These are phyloP conservation scores for Prunus campanulata DNA, from an alignment of 306 rosid species.

Conservation along the genomic window DNA sequence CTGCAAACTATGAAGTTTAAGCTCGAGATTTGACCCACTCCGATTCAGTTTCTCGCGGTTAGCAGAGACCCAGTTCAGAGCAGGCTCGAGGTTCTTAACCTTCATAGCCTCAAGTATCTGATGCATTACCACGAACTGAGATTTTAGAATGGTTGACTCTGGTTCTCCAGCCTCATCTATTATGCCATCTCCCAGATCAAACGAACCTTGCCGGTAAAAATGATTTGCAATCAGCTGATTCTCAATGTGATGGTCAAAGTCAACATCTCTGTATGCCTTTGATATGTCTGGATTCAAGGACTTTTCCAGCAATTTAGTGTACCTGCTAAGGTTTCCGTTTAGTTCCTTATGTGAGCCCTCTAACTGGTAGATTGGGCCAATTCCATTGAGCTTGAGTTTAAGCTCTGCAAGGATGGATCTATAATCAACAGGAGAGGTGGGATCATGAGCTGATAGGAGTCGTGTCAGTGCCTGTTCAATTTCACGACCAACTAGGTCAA, in stretches of 20 bases:
- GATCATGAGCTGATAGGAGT: slow-evolving; percentile 48
- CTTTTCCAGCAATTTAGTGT: slow-evolving; percentile 61
- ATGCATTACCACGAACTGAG: slow-evolving; percentile 68
- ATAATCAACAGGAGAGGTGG: slow-evolving; percentile 42
- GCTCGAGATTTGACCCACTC: slow-evolving; percentile 59
- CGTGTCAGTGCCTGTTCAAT: slow-evolving; percentile 58
- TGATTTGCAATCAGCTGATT: slow-evolving; percentile 70
- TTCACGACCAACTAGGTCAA: slow-evolving; percentile 65
- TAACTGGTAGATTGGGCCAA: slow-evolving; percentile 51
- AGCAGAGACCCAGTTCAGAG: slow-evolving; percentile 64
- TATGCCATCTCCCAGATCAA: slow-evolving; percentile 77
- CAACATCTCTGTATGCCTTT: slow-evolving; percentile 77
- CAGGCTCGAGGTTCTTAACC: slow-evolving; percentile 68
- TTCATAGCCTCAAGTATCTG: slow-evolving; percentile 65
- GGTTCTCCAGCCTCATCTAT: slow-evolving; percentile 65
- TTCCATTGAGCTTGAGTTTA: slow-evolving; percentile 49
- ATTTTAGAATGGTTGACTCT: slow-evolving; percentile 45
- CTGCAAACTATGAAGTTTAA: slow-evolving; percentile 69
- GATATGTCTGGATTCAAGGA: slow-evolving; percentile 68
- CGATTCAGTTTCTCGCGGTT: slow-evolving; percentile 51
- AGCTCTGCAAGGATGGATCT: slow-evolving; percentile 60
- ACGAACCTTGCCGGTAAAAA: slow-evolving; percentile 63
- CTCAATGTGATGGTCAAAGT: slow-evolving; percentile 61
- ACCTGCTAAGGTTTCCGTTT: slow-evolving; percentile 53
- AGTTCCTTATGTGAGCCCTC: slow-evolving; percentile 74